Conservation (phyloP, 768 basidiomycete genomes). For the Xanthoconium purpureum region DNA sequence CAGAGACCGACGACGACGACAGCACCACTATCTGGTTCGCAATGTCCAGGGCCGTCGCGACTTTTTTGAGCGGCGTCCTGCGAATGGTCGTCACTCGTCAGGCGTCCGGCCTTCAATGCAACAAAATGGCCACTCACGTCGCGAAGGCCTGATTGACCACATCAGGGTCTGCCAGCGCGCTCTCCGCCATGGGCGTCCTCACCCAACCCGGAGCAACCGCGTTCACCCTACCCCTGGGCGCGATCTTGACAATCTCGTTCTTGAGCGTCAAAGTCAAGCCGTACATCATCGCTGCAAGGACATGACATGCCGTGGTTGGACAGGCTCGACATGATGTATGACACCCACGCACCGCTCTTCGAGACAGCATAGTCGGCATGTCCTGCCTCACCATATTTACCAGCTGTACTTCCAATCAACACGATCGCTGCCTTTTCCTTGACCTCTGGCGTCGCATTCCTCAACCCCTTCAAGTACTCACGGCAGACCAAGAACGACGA, state of each 20-base stretch:
- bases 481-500: slow-evolving; percentile 65
- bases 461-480: slow-evolving; percentile 53
- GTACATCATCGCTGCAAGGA: slow-evolving; percentile 60
- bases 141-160: slow-evolving; percentile 60
- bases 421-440: slow-evolving; percentile 60
- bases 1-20: slow-evolving; percentile 58
- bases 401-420: slow-evolving; percentile 67
- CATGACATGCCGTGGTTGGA: neutral
- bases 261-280: slow-evolving; percentile 66
- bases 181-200: slow-evolving; percentile 59
- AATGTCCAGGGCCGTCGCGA: slow-evolving; percentile 59
- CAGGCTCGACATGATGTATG: neutral
- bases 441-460: slow-evolving; percentile 32
- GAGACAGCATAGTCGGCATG: slow-evolving; percentile 65
- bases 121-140: slow-evolving; percentile 45
- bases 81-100: neutral
- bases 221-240: slow-evolving; percentile 69
- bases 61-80: slow-evolving; percentile 69
- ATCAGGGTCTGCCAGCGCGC: slow-evolving; percentile 51
- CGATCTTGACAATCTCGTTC: slow-evolving; percentile 78
- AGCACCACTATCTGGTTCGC: slow-evolving; percentile 63
- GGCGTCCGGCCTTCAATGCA: neutral
- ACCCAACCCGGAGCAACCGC: slow-evolving; percentile 69
- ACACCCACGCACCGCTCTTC: slow-evolving; percentile 53
- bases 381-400: slow-evolving; percentile 68